Base-by-base conservation (phyloP, 2,329 filamentous ascomycete species). In the Fusarium oxysporum region DNA sequence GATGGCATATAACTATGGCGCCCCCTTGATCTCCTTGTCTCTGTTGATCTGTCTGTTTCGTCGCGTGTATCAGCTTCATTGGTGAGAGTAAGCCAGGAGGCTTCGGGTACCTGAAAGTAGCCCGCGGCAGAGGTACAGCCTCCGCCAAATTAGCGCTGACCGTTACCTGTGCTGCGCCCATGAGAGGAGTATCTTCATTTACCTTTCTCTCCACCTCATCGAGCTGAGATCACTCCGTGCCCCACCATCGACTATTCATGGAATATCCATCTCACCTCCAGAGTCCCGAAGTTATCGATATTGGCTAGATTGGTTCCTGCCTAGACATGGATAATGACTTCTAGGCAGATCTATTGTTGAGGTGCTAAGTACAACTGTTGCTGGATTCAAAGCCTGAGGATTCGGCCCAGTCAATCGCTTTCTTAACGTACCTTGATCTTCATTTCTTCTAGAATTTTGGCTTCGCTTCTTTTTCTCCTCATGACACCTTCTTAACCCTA, bases 61-160 rank as follows among this genome's bases (percentile, higher is more conserved):
- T 63, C 41, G 57, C 54, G 71, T 72, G 71, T 73, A 61, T 73
- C 67, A 73, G 59, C 58, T 73, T 73, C 51, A 74, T 73, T 70
- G 70, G 67, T 66, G 38, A 53, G 56, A 32, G 45, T 32, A 33
- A 54, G 50, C 44, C 48, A 61, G 57, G 40, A 51, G 45, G 50
- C n/a, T 33, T 48, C 58, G 58, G 63, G 70, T 73, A 73, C 71
- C 62, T 73, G 62, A 60, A 63, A 30, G 45, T 43, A 30, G 43
- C 7, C 61, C 30, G 60, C 23, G 28, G 33, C 16, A 21, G 59
- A 41, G 33, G 71, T 74, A 73, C 33, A 59, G 30, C 32, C 28
- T 53, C 47, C 55, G 54, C 63, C 44, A 59, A 62, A 30, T 62
- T 74, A 69, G 48, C 56, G 38, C 19, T 56, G 38, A 16, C 50